Evolutionary conservation across 1,284 basidiomycete species (phyloP).

Genomic region (Pholiota adiposa): DNA sequence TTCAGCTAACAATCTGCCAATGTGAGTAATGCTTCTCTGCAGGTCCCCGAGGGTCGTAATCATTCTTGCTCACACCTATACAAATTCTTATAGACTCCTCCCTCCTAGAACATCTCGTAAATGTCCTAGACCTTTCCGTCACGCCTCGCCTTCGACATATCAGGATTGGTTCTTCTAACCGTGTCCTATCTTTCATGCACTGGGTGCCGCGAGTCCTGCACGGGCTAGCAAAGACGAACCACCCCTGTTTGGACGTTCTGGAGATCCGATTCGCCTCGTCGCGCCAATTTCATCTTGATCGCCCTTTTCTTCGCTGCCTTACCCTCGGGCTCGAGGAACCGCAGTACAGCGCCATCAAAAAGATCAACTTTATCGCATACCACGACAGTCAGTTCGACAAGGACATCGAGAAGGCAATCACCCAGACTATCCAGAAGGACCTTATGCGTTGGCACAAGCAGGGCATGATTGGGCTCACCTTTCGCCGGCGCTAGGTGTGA

Average conservation of each 20-base stretch:
- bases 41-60: neutral
- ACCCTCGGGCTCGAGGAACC: constrained; percentile 10
- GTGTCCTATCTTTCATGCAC: constrained; percentile 30
- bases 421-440: constrained; percentile 9
- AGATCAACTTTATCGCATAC: constrained; percentile 29
- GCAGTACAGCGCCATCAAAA: constrained; percentile 22
- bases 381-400: constrained; percentile 19
- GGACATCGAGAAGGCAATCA: constrained; percentile 21
- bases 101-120: constrained; percentile 4
- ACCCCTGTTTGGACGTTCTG: constrained; percentile 22
- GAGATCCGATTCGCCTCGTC: constrained; percentile 31
- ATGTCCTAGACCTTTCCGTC: constrained; percentile 22
- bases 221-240: constrained; percentile 19
- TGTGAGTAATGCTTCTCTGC: neutral
- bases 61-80: neutral
- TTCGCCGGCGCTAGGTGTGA: neutral
- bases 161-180: constrained; percentile 28
- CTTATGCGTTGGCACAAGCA: constrained; percentile 7
- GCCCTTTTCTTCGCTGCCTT: constrained; percentile 24
- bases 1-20: neutral
- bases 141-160: constrained; percentile 25
- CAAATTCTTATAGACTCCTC: neutral
- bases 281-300: constrained; percentile 32
- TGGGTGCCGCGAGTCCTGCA: constrained; percentile 22
- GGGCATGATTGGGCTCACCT: neutral